Percentiles rank a stretch among this genome's conserved stretches.
Conservation (phyloP, 129 eudicot species). For the Flaveria sonorensis region DNA sequence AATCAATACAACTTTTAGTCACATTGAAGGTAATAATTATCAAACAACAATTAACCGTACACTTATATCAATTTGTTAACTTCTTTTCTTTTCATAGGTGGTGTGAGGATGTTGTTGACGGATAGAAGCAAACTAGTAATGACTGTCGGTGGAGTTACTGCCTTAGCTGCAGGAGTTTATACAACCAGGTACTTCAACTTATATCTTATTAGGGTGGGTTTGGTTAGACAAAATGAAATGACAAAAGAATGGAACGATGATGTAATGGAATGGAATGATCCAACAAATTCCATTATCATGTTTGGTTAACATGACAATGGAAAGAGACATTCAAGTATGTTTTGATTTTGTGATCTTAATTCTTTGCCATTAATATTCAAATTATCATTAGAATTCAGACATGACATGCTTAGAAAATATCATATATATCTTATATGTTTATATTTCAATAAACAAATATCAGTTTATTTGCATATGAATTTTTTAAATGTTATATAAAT, state of each 20-base stretch:
- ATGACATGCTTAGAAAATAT: neutral
- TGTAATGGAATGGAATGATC: neutral
- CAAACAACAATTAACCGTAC: neutral
- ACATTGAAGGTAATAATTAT: constrained; percentile 74
- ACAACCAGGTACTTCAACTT: constrained; percentile 70
- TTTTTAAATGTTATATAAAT: neutral
- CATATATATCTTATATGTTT: neutral
- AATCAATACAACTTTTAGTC: constrained; percentile 90
- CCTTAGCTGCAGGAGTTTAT: constrained; percentile 99
- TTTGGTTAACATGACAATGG: neutral
- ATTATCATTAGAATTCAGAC: neutral
- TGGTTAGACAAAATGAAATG: neutral
- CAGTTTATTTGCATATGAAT: neutral
- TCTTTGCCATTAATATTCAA: neutral
- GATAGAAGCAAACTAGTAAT: constrained; percentile 84
- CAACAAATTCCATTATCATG: neutral
- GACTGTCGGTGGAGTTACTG: constrained; percentile 97
- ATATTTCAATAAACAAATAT: neutral
- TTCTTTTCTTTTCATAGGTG: constrained; percentile 57
- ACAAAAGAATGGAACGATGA: neutral
- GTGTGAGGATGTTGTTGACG: constrained; percentile 66
- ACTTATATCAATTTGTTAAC: neutral
- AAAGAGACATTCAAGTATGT: neutral
- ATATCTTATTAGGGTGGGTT: neutral
- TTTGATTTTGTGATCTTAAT: neutral